Base-by-base conservation (phyloP, 805 yeast genomes). In the Kazachstania africana region DNA sequence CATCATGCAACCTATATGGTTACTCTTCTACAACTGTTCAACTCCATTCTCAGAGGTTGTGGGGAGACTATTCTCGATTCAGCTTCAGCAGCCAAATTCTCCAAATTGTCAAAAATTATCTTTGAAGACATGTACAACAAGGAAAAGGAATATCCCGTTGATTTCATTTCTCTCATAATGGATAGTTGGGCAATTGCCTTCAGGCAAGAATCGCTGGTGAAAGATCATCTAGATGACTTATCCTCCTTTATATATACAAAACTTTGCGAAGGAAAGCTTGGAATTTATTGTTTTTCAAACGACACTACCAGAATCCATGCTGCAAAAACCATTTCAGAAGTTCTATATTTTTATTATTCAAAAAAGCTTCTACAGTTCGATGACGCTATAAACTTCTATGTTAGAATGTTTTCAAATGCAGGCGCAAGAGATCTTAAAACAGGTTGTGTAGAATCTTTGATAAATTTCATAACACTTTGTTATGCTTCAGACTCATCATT, bases 401-500 rank as follows among this genome's bases (percentile, higher is more conserved):
- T 41, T 6, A 47, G 38, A 16, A 17, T 47, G 3, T 49, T 47
- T 31, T 15, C 33, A 3, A 32, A 41, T 19, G 29, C 45, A 3
- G 26, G 32, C 3, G 35, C 48, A 3, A 44, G 53, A 28, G 55
- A 47, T 35, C 35, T 42, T 6, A 40, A 55, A 42, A 36, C 49
- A 3, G 62, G 60, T 2, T 42, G 60, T 13, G 46, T 63, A 23
- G 60, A 60, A 35, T 58, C 68, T 0, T 36, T 62, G 8, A 37
- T 52, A 12, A 63, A 63, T 26, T 63, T 50, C 30, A 33, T 48
- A 4, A 44, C 49, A 4, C 36, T 59, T n/a, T 49, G 45, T 29
- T 36, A 47, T 12, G 40, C 49, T 1, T 33, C 39, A 6, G 51
- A 58, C 29, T 39, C 36, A 9, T 41, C 46, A 1, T 59, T 49